Conservation (phyloP, 2,329 filamentous ascomycete species). For the Aspergillus carbonarius region DNA sequence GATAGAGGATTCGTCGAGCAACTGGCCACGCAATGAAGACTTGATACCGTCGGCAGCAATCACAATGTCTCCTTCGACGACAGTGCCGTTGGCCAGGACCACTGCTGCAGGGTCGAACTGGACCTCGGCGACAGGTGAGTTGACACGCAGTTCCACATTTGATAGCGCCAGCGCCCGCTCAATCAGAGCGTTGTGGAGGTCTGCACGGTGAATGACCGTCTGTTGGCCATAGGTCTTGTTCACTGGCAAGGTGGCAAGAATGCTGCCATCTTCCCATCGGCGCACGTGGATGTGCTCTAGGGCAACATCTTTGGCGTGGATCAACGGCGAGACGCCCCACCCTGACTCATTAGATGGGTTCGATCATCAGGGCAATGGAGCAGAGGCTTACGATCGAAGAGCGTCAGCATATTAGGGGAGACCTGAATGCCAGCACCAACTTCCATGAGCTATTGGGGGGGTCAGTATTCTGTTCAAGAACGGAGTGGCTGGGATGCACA, state of each 20-base stretch:
- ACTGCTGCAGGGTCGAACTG: slow-evolving; percentile 30
- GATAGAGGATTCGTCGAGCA: slow-evolving; percentile 33
- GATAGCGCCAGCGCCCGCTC: slow-evolving; percentile 28
- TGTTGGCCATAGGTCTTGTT: slow-evolving; percentile 38
- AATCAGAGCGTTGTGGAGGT: slow-evolving; percentile 36
- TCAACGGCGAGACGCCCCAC: slow-evolving; percentile 35
- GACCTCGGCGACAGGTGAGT: slow-evolving; percentile 30
- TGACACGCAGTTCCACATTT: slow-evolving; percentile 31
- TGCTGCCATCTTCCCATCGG: slow-evolving; percentile 35
- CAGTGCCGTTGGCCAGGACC: slow-evolving; percentile 26
- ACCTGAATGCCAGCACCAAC: slow-evolving; percentile 82
- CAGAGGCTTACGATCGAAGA: slow-evolving; percentile 59
- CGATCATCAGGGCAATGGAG: not conserved
- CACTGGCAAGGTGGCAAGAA: slow-evolving; percentile 34
- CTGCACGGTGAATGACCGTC: slow-evolving; percentile 37
- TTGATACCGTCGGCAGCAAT: slow-evolving; percentile 58
- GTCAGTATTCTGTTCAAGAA: not conserved
- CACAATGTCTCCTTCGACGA: slow-evolving; percentile 47
- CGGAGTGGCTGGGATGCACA: slow-evolving; percentile 12
- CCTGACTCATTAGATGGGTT: slow-evolving; percentile 19
- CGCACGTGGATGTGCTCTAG: slow-evolving; percentile 38
- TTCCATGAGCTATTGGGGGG: slow-evolving; percentile 30
- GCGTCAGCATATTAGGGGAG: slow-evolving; percentile 74
- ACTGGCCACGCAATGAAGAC: slow-evolving; percentile 44
- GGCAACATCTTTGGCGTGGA: slow-evolving; percentile 34